Evolutionary conservation across 305 asterid species (phyloP).

Genomic region (Fraxinus baroniana): DNA sequence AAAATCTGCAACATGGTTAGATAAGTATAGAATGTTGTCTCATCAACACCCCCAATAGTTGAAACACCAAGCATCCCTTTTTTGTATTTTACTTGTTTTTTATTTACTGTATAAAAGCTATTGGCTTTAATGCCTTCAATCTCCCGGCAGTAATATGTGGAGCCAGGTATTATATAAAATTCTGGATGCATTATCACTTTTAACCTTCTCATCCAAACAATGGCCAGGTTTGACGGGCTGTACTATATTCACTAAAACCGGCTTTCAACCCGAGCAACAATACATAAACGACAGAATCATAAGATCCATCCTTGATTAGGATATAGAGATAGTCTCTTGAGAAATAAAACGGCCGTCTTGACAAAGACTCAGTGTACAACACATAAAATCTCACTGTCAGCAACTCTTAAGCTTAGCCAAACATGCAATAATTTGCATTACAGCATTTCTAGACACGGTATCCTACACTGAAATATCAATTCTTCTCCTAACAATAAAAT

Average conservation of each 20-base stretch:
- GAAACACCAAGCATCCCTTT: background rate
- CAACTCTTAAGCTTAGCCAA: background rate
- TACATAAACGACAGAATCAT: background rate
- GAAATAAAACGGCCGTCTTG: slow-evolving; percentile 14
- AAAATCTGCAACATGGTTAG: background rate
- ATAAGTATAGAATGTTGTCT: background rate
- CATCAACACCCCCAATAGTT: background rate
- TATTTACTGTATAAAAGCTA: background rate
- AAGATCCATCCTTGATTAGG: background rate
- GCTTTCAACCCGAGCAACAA: background rate
- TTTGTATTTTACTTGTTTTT: background rate
- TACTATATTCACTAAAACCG: background rate
- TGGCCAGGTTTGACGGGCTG: background rate
- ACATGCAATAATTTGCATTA: background rate
- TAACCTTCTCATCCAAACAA: background rate
- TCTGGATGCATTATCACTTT: background rate
- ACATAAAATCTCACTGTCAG: slow-evolving; percentile 4
- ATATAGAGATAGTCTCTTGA: background rate
- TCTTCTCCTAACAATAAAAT: background rate
- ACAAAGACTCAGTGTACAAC: background rate
- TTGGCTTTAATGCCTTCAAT: background rate
- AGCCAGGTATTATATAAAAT: background rate
- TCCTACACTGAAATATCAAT: background rate
- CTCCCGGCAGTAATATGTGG: background rate
- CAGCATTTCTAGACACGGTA: slow-evolving; percentile 9